Evolutionary conservation across 2,329 filamentous ascomycete species (phyloP), one percentile per base, ranked within the genome.

Genomic region (Neopestalotiopsis rosae): DNA sequence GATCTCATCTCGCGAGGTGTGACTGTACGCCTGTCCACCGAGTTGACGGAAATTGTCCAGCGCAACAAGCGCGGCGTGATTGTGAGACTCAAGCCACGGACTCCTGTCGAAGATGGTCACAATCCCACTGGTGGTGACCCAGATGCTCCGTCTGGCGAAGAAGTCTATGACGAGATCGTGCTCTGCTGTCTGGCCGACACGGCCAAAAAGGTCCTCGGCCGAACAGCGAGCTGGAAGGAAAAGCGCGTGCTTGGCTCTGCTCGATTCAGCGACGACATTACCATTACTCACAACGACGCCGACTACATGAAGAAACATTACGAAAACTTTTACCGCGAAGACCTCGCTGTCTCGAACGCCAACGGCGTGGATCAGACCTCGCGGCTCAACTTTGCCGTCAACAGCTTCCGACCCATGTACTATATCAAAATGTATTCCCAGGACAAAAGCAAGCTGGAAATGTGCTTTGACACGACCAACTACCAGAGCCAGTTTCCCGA

Each of bases 191-290:
- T 88, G 2, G 90, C 90, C 17, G 91, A 92, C 74, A 90, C 89
- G 4, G 86, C 90, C 13, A 88, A 90, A 69, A 85, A 85, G 14
- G 83, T 92, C 4, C 84, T 93, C 1, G 85, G 86, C 59, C 82
- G 84, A 5, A 87, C 85, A 1, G 87, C 89, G 32, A 86, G 86
- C 7, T 84, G 87, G 82, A 84, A 86, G 52, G 92, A 95, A 77
- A 88, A 84, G 63, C 85, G 86, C 58, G 88, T 95, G 10, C 87
- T 95, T 0, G 90, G 91, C n/a, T 88, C 89, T 17, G 91, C 91
- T 10, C 89, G 89, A 69, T 89, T 92, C 78, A 89, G 87, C 74
- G 88, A 93, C 81, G 91, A 93, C 76, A 87, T 93, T 67, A 93
- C 91, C 14, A 85, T 93, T 71, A 93, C 91, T 1, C 91, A 93